Base-by-base conservation (phyloP, 208 protist genomes). In the Dictyostelium gargantuum region DNA sequence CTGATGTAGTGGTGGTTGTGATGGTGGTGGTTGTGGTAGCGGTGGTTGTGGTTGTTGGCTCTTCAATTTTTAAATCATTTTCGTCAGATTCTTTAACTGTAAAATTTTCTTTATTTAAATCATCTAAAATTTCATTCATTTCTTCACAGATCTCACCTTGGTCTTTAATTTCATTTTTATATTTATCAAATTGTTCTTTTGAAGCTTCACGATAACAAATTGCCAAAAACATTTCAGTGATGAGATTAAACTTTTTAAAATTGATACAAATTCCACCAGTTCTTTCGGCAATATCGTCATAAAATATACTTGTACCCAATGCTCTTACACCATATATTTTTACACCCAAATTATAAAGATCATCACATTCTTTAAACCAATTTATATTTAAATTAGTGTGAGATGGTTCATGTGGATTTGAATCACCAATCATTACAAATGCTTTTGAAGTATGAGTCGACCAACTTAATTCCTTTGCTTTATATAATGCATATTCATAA, bases 151-250 rank as follows among this genome's bases (percentile, higher is more conserved):
- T 13, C 11, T 84, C 81, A 91, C 79, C 61, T 61, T 68, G n/a
- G 11, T 91, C n/a, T 52, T 89, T 61, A n/a, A 94, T 68, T 32
- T 94, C 82, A 8, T 50, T 50, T 73, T 91, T n/a, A 54, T 73
- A 91, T 23, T 91, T 40, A 40, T 85, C 32, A 23, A 94, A 81
- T 54, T 94, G 91, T 44, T 84, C 61, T 15, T 35, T 44, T 42
- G 63, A 70, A 23, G 84, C 74, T n/a, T 94, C 82, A 46, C 81
- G 29, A 50, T 94, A 91, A 50, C 82, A 91, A 44, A 94, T 89
- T 5, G 92, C 81, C 58, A 94, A 81, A 61, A 94, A 94, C 92
- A 94, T 94, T 44, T 94, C 74, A 29, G 84, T 91, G 29, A 94
- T 94, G 1, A 84, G 40, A 56, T 72, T 17, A 48, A 94, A 94